These are phyloP conservation scores for Claviceps maximensis DNA, from an alignment of 2,329 filamentous ascomycete genomes.

Conservation along the genomic window DNA sequence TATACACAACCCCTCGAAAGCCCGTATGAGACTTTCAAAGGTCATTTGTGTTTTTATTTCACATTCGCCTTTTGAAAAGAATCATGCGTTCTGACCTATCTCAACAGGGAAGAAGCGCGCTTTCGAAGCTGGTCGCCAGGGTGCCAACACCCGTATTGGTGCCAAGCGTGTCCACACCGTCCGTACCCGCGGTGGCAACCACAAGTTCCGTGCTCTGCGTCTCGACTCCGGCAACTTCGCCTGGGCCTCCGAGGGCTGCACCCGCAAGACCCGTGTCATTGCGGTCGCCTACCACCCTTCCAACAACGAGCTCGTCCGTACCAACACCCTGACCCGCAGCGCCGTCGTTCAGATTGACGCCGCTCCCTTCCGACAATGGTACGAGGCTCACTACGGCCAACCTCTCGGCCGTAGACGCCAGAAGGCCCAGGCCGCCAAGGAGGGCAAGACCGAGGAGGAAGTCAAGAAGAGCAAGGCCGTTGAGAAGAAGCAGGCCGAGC, in stretches of 20 bases:
- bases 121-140: slow-evolving; percentile 99
- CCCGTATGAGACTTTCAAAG: slow-evolving; percentile 39
- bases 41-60: neutral
- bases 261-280: slow-evolving; percentile 99
- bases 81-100: slow-evolving; percentile 62
- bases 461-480: slow-evolving; percentile 91
- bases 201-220: slow-evolving; percentile 98
- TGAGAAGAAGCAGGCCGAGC: slow-evolving; percentile 89
- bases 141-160: slow-evolving; percentile 98
- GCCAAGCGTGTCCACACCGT: slow-evolving; percentile 92
- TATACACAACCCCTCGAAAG: slow-evolving; percentile 35
- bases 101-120: slow-evolving; percentile 84
- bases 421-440: slow-evolving; percentile 52
- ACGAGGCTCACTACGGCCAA: slow-evolving; percentile 98
- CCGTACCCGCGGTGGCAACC: slow-evolving; percentile 96
- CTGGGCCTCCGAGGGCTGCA: slow-evolving; percentile 94
- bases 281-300: slow-evolving; percentile 97
- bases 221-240: slow-evolving; percentile 99
- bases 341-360: slow-evolving; percentile 98
- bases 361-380: slow-evolving; percentile 98
- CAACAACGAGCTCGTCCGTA: slow-evolving; percentile 99
- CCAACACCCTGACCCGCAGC: slow-evolving; percentile 98
- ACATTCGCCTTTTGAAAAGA: slow-evolving; percentile 8
- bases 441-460: slow-evolving; percentile 52
- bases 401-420: slow-evolving; percentile 80